Evolutionary conservation across 257 asterid genomes (phyloP), one percentile per base, ranked within the genome.

Genomic region (Rhazya stricta): DNA sequence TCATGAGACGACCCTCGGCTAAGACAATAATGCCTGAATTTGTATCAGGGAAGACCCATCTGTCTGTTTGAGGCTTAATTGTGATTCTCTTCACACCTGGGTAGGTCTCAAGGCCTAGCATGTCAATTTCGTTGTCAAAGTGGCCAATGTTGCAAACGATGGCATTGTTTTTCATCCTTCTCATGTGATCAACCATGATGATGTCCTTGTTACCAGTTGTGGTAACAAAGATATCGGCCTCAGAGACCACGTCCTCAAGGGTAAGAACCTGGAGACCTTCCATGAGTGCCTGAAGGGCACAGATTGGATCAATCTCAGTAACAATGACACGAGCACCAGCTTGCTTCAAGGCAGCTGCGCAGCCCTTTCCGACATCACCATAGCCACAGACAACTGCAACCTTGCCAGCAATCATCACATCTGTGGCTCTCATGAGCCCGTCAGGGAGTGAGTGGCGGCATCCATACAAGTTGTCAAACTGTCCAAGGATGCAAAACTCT

Each of bases 111-210:
- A 88, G 87, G 1, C 90, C 92, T 0, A 48, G 85, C 90, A 88
- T 84, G 74, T 88, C 92, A 2, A 88, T 86, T 74, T 88, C 92
- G 2, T 86, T 86, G 83, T 88, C 90, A 32, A 88, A 88, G 84
- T 88, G 92, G 2, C 92, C 92, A 63, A 88, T 88, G 89, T 85
- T 88, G 85, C 92, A 88, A n/a, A 88, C 92, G 10, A 88, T 84
- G 53, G 92, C 92, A 27, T 86, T 86, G 81, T 86, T 86, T 73
- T 88, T 88, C 92, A 88, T 88, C 85, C 82, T 88, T 72, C 69
- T 84, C 92, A 86, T 88, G 88, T 86, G 84, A 58, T 78, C 77
- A 9, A 88, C 85, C 92, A 88, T 86, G 67, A 86, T 81, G 77
- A 86, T 88, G 83, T 86, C 90, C 81, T 86, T 88, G 92, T 88